Conservation (phyloP, 73 alveolate genomes). For the Paramecium bursaria region DNA sequence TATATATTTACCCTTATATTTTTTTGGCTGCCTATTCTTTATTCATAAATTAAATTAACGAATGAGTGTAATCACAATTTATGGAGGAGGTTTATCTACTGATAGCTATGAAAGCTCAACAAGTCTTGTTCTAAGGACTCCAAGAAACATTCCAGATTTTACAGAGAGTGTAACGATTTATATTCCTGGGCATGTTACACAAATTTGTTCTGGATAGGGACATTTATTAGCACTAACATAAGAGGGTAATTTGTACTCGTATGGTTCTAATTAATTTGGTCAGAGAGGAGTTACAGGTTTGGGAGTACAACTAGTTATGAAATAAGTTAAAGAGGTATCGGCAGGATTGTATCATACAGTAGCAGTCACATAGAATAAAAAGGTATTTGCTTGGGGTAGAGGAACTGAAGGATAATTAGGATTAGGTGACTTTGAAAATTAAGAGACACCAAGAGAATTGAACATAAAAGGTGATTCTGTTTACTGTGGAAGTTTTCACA, state of each 20-base stretch:
- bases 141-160: slow-evolving; percentile 54
- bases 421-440: slow-evolving; percentile 26
- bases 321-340: slow-evolving; percentile 8
- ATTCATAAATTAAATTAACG: too few relatives aligned
- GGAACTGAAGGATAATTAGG: slow-evolving; percentile 60
- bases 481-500: slow-evolving; percentile 58
- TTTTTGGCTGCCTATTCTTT: slow-evolving; percentile 76
- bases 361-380: slow-evolving; percentile 15
- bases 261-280: slow-evolving; percentile 61
- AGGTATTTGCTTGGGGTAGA: slow-evolving; percentile 44
- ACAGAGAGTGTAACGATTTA: not conserved
- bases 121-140: slow-evolving; percentile 28
- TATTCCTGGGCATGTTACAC: slow-evolving; percentile 33
- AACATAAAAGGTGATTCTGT: slow-evolving; percentile 13
- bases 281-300: slow-evolving; percentile 36
- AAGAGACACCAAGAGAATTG: slow-evolving; percentile 6
- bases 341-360: slow-evolving; percentile 51
- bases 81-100: slow-evolving; percentile 1
- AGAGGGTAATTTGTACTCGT: slow-evolving; percentile 18
- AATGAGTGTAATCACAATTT: slow-evolving; percentile 43
- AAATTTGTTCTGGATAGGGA: slow-evolving; percentile 39
- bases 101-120: slow-evolving; percentile 45
- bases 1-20: slow-evolving; percentile 59
- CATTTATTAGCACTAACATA: slow-evolving; percentile 48
- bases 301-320: slow-evolving; percentile 57